Evolutionary conservation across 2,329 filamentous ascomycete species (phyloP).

Genomic region (Botrytis medusae): DNA sequence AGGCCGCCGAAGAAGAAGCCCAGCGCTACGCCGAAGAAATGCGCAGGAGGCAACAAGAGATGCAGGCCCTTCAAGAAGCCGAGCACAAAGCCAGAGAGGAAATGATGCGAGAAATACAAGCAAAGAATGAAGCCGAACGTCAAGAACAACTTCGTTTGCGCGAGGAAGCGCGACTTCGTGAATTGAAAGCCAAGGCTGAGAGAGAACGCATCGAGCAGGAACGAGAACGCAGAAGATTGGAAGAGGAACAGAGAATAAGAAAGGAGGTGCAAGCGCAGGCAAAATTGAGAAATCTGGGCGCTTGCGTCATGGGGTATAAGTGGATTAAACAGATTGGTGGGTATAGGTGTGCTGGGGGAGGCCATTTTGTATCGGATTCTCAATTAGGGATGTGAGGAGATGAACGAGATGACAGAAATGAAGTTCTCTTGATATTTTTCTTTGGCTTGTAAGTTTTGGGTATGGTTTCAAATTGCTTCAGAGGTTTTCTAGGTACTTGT

Average conservation of each 20-base stretch:
- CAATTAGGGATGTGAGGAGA: slow-evolving; percentile 31
- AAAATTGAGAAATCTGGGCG: slow-evolving; percentile 54
- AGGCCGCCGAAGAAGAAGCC: slow-evolving; percentile 32
- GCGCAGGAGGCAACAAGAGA: slow-evolving; percentile 16
- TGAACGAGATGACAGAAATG: accelerated
- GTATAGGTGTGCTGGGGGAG: slow-evolving; percentile 62
- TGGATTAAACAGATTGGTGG: slow-evolving; percentile 63
- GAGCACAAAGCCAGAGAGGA: slow-evolving; percentile 23
- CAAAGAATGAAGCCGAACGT: slow-evolving; percentile 16
- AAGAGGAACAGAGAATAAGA: slow-evolving; percentile 43
- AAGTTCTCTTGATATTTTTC: neutral
- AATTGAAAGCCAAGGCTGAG: slow-evolving; percentile 38
- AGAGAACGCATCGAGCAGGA: slow-evolving; percentile 37
- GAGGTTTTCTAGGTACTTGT: neutral
- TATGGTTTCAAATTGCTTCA: neutral
- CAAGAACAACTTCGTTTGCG: slow-evolving; percentile 23
- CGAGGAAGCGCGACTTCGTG: slow-evolving; percentile 37
- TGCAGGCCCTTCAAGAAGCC: slow-evolving; percentile 20
- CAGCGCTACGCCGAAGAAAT: neutral
- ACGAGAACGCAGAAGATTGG: slow-evolving; percentile 42
- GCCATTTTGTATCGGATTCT: slow-evolving; percentile 53
- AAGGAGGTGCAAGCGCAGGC: slow-evolving; percentile 45
- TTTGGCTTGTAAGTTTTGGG: neutral
- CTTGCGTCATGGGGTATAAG: slow-evolving; percentile 54
- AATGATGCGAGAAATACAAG: slow-evolving; percentile 24